Evolutionary conservation across 73 alveolate species (phyloP).

Genomic region (Paramecium primaurelia): DNA sequence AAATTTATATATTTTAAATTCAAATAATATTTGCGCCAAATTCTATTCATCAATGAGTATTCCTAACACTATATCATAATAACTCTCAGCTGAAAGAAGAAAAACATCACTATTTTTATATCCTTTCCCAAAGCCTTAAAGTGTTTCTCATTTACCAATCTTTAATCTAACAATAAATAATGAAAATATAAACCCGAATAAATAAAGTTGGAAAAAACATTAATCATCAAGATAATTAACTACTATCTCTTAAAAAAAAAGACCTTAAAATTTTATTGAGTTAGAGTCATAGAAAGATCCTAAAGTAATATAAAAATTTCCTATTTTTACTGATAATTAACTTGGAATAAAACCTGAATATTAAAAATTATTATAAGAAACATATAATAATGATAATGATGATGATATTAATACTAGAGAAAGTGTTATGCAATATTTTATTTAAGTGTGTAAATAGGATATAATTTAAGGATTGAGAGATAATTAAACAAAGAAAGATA

Average conservation of each 20-base stretch:
- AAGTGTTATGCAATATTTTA: constrained; percentile 2
- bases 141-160: constrained; percentile 20
- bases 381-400: background rate
- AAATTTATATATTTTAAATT: background rate
- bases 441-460: background rate
- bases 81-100: background rate
- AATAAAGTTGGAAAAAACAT: background rate
- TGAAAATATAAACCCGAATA: background rate
- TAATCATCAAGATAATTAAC: background rate
- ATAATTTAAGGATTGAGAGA: background rate
- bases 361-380: background rate
- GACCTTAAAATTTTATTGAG: background rate
- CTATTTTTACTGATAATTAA: background rate
- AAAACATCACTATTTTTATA: background rate
- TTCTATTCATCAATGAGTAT: background rate
- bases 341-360: background rate
- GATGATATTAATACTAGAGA: background rate
- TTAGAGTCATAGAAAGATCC: background rate
- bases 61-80: background rate
- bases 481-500: background rate
- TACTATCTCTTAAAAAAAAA: background rate
- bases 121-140: background rate
- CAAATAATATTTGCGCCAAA: background rate
- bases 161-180: background rate
- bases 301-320: background rate